These are phyloP conservation scores for Lolium multiflorum DNA, from an alignment of 176 grass and related monocot species.

Conservation along the genomic window DNA sequence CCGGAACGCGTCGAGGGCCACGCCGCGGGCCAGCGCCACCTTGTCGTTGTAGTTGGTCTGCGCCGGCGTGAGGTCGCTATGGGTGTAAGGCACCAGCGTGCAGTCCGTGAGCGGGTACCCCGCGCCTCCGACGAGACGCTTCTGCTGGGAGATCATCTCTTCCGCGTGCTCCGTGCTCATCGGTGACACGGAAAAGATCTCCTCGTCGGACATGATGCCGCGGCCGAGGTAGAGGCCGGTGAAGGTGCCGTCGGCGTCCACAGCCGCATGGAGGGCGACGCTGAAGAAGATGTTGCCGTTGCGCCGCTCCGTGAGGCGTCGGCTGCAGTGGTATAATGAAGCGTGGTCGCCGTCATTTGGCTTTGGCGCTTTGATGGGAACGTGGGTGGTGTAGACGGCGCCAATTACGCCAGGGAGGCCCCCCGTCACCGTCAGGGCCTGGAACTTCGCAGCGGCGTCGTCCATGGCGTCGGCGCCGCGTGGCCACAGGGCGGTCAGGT, in stretches of 20 bases:
- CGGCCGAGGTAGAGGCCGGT: constrained; percentile 80
- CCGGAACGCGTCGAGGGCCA: constrained; percentile 59
- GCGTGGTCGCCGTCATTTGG: constrained; percentile 59
- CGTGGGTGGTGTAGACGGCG: constrained; percentile 85
- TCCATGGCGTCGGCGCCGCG: constrained; percentile 17
- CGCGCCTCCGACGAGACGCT: constrained; percentile 71
- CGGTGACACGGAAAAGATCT: constrained; percentile 41
- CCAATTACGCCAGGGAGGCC: constrained; percentile 63
- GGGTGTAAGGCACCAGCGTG: constrained; percentile 75
- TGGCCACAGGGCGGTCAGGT: constrained; percentile 65
- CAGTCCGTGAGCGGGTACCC: constrained; percentile 80
- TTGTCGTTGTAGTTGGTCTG: constrained; percentile 82
- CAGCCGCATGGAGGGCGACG: constrained; percentile 77
- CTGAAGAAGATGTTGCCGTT: constrained; percentile 84
- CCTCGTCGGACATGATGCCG: constrained; percentile 75
- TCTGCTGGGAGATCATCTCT: constrained; percentile 56
- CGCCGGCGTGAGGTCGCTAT: constrained; percentile 74
- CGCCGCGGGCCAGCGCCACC: constrained; percentile 43
- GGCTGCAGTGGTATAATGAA: constrained; percentile 65
- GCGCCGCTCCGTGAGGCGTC: constrained; percentile 78
- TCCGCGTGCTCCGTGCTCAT: constrained; percentile 52
- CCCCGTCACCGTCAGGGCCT: constrained; percentile 21
- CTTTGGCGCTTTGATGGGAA: constrained; percentile 82
- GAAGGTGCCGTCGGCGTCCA: constrained; percentile 70
- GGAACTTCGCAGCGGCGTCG: constrained; percentile 32